Evolutionary conservation across 2,329 filamentous ascomycete genomes (phyloP).

Genomic region (Curvularia spicifera): DNA sequence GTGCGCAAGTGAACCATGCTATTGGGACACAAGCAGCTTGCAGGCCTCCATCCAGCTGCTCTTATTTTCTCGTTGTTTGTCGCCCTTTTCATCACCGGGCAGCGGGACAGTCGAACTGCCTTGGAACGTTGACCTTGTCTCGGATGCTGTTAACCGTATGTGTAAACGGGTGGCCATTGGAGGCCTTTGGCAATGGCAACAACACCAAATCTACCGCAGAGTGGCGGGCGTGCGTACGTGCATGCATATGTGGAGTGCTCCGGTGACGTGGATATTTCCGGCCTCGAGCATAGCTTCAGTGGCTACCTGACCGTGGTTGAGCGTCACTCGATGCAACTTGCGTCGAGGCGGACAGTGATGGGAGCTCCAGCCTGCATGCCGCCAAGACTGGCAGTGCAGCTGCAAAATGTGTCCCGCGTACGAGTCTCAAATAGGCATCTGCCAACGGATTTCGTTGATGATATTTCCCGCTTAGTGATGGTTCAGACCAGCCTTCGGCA

Average conservation of each 20-base stretch:
- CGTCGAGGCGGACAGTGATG: slow-evolving; percentile 10
- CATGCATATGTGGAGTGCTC: slow-evolving; percentile 11
- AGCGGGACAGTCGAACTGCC: slow-evolving; percentile 18
- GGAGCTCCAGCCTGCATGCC: slow-evolving; percentile 19
- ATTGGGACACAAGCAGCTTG: slow-evolving; percentile 18
- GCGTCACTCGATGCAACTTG: slow-evolving; percentile 7
- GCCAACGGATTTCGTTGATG: slow-evolving; percentile 3
- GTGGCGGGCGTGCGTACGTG: slow-evolving; percentile 5
- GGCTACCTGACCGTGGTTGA: slow-evolving; percentile 17
- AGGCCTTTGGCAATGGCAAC: slow-evolving; percentile 7
- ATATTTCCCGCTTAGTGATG: not conserved
- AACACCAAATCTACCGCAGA: slow-evolving; percentile 8
- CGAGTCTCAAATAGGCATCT: slow-evolving; percentile 4
- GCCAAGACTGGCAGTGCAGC: slow-evolving; percentile 21
- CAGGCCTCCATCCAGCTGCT: not conserved
- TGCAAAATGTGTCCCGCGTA: slow-evolving; percentile 7
- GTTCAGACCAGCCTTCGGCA: not conserved
- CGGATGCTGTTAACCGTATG: slow-evolving; percentile 15
- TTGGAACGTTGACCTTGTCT: slow-evolving; percentile 9
- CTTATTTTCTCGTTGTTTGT: slow-evolving; percentile 4
- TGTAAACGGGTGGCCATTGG: slow-evolving; percentile 5
- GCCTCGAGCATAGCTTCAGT: slow-evolving; percentile 12
- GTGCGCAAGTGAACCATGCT: slow-evolving; percentile 15
- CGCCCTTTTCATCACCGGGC: slow-evolving; percentile 14
- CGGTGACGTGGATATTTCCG: slow-evolving; percentile 14